Percentiles rank a stretch among this genome's conserved stretches.
Evolutionary conservation across 768 basidiomycete species (phyloP).

Genomic region (Ramaria sp.): DNA sequence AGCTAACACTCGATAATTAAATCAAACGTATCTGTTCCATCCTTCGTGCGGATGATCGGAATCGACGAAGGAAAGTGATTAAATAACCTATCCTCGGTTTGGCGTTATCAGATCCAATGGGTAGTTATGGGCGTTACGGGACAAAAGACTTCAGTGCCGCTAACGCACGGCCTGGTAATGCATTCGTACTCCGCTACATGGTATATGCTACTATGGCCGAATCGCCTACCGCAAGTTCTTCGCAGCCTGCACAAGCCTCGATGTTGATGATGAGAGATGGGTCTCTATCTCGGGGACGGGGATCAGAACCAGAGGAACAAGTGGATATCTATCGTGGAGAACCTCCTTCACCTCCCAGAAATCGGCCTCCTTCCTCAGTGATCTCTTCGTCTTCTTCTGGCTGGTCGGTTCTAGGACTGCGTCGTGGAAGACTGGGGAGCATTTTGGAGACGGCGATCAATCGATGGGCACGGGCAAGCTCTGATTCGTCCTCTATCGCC

Average conservation of each 20-base stretch:
- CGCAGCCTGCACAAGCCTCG: not conserved
- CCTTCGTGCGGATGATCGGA: too few relatives aligned
- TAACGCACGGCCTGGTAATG: too few relatives aligned
- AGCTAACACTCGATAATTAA: too few relatives aligned
- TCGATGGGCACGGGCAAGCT: conserved; percentile 53
- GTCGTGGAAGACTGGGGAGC: conserved; percentile 43
- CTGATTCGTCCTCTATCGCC: conserved; percentile 32
- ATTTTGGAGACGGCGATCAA: conserved; percentile 62
- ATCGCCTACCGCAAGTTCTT: not conserved
- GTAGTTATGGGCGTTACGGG: too few relatives aligned
- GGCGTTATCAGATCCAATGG: too few relatives aligned
- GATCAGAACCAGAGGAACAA: not conserved
- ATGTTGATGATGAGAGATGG: not conserved
- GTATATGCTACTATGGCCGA: not conserved
- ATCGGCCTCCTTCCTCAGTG: conserved; percentile 15
- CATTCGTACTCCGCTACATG: not conserved
- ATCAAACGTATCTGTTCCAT: too few relatives aligned
- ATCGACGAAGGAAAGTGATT: too few relatives aligned
- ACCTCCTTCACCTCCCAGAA: conserved; percentile 19
- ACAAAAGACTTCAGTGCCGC: too few relatives aligned
- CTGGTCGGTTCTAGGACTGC: conserved; percentile 29
- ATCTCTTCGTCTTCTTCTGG: conserved; percentile 23
- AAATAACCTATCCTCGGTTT: too few relatives aligned
- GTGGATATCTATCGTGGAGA: conserved; percentile 56
- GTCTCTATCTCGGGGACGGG: not conserved